phyloP scores from a whole-genome alignment of 225 moss, liverwort and hornwort genomes.

The Polytrichum commune region DNA sequence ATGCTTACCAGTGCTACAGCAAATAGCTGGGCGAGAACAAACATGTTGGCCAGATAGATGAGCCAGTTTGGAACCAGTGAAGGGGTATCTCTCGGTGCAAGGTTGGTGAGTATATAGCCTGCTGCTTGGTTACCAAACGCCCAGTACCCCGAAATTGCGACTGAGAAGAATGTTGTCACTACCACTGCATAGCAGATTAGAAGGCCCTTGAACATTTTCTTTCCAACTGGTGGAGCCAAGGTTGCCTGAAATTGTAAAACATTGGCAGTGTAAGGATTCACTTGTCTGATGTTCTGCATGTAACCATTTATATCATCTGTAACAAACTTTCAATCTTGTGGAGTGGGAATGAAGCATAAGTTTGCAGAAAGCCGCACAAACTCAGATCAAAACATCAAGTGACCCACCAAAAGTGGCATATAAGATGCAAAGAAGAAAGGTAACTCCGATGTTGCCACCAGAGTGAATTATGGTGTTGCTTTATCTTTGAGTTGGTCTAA shows the following conservation, averaged over 20 bases:
- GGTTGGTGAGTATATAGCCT: conserved; percentile 40
- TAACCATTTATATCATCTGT: neutral
- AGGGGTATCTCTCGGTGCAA: conserved; percentile 39
- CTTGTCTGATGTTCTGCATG: neutral
- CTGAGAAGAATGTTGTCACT: conserved; percentile 45
- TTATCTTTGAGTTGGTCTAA: no score
- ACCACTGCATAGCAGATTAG: conserved; percentile 49
- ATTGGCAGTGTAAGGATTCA: neutral
- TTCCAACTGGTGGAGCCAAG: conserved; percentile 40
- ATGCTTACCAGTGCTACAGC: conserved; percentile 49
- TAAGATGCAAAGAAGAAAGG: neutral
- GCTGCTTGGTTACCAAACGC: conserved; percentile 57
- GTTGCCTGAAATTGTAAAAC: conserved; percentile 25
- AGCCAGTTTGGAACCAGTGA: conserved; percentile 58
- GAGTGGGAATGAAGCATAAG: neutral
- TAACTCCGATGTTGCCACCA: no score
- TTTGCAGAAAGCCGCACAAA: no score
- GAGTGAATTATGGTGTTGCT: no score
- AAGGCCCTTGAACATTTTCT: conserved; percentile 59
- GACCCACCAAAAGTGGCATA: neutral
- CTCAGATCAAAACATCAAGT: no score
- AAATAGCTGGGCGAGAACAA: conserved; percentile 50
- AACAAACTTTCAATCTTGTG: neutral
- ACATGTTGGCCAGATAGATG: conserved; percentile 37
- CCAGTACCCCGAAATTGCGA: conserved; percentile 58